phyloP scores from a whole-genome alignment of 108 stramenopile genomes.

The Stephanodiscus triporus region DNA sequence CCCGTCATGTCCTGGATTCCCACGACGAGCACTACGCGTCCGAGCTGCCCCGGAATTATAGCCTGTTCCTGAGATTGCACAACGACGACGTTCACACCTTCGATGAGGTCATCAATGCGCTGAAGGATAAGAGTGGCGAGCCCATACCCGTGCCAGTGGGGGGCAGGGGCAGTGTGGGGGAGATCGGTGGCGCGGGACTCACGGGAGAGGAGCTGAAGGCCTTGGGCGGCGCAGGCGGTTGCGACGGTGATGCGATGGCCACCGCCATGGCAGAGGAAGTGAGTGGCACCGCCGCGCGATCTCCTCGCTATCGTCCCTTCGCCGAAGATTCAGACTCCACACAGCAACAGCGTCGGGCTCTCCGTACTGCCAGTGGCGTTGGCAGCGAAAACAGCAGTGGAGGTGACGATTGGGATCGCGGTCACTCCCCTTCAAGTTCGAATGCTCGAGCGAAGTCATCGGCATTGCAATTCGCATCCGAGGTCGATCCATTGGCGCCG shows the following conservation, averaged over 20 bases:
- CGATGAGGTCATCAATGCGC: constrained; percentile 90
- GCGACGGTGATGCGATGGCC: constrained; percentile 7
- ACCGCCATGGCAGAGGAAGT: constrained; percentile 9
- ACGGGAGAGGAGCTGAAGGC: constrained; percentile 26
- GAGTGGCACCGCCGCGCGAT: background rate
- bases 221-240: background rate
- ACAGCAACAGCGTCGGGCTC: constrained; percentile 25
- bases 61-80: constrained; percentile 80
- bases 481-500: constrained; percentile 38
- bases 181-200: constrained; percentile 45
- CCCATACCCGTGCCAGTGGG: constrained; percentile 28
- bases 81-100: constrained; percentile 98
- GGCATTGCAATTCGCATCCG: constrained; percentile 15
- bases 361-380: background rate
- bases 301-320: constrained; percentile 17
- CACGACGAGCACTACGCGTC: constrained; percentile 21
- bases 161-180: constrained; percentile 35
- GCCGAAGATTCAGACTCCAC: constrained; percentile 16
- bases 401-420: constrained; percentile 7
- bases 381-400: background rate
- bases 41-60: constrained; percentile 53
- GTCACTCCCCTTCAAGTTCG: background rate
- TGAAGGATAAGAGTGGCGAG: constrained; percentile 44
- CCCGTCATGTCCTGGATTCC: constrained; percentile 42
- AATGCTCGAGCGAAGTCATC: background rate